These are phyloP conservation scores for Pulicaria dysenterica DNA, from an alignment of 129 eudicot species.

Conservation along the genomic window DNA sequence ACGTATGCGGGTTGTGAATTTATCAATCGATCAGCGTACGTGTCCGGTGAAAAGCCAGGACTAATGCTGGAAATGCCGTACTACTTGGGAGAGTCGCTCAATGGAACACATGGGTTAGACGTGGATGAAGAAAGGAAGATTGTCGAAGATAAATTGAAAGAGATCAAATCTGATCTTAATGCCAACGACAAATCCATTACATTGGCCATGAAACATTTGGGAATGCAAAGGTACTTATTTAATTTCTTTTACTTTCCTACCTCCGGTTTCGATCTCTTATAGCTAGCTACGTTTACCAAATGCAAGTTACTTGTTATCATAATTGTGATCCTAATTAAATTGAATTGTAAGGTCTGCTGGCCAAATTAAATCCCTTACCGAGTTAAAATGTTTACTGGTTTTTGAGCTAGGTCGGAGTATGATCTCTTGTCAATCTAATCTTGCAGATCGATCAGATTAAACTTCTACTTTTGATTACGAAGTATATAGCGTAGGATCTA, in stretches of 20 bases:
- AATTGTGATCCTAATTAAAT: too few relatives aligned
- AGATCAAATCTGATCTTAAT: slow-evolving; percentile 38
- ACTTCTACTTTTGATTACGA: too few relatives aligned
- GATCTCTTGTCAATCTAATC: too few relatives aligned
- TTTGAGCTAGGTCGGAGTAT: too few relatives aligned
- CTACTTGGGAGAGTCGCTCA: slow-evolving; percentile 65
- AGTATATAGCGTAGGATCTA: too few relatives aligned
- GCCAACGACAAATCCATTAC: slow-evolving; percentile 38
- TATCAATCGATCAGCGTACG: slow-evolving; percentile 48
- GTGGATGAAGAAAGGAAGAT: slow-evolving; percentile 55
- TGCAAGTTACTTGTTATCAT: too few relatives aligned
- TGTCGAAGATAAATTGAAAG: slow-evolving; percentile 48
- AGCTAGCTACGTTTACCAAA: too few relatives aligned
- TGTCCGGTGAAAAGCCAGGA: slow-evolving; percentile 70
- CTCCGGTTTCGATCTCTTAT: background rate
- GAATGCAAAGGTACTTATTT: slow-evolving; percentile 60
- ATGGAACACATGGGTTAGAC: slow-evolving; percentile 58
- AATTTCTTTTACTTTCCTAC: background rate
- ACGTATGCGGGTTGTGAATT: too few relatives aligned
- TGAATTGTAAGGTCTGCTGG: too few relatives aligned
- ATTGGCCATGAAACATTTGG: slow-evolving; percentile 64
- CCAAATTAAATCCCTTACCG: too few relatives aligned
- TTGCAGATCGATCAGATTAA: too few relatives aligned
- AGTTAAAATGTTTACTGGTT: too few relatives aligned
- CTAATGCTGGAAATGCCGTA: slow-evolving; percentile 64